Base-by-base conservation (phyloP, 2,329 filamentous ascomycete species). In the Verticillium albo-atrum region DNA sequence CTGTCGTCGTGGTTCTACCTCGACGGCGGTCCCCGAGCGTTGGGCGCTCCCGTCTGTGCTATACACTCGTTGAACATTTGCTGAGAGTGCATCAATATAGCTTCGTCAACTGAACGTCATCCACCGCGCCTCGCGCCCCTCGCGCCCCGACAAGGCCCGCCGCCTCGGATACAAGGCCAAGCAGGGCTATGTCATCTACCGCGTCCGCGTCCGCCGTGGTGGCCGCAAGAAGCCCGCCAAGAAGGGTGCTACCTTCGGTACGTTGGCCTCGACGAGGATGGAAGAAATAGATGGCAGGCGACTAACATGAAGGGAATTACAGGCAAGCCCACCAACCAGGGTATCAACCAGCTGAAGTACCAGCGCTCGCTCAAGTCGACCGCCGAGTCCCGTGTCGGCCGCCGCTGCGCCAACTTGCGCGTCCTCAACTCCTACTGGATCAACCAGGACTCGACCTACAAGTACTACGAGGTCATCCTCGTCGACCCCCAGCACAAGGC, bases 361-460 rank as follows among this genome's bases (percentile, higher is more conserved):
- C 96, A 99, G 89, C 92, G 94, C 80, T 98, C 95, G 70, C 93
- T 98, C 79, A 90, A 90, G 81, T 87, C 94, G 74, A 99, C 95
- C 73, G 96, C 96, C 74, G 96, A 99, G 87, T 95, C 99, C 90
- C 95, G 95, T 90, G 94, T 99, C 78, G 95, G 96, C 76, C 93
- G 93, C 81, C 93, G 94, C 79, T 97, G 93, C 86, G 92, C 93
- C 83, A 99, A 99, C 85, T 83, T 99, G 80, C 92, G 95, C 77
- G 95, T 99, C 77, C 90, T 99, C 76, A 99, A 99, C 91, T 98
- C 94, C 67, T 99, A 99, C 93, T 99, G 96, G 96, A 92, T 99
- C 87, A 99, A 99, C 91, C 92, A 98, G 88, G 95, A 99, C 86
- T 97, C 93, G 64, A 99, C 95, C 82, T 99, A 98, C 91, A 99